These are phyloP conservation scores for Hibiscus trionum DNA, from an alignment of 345 rosid genomes.

Conservation along the genomic window DNA sequence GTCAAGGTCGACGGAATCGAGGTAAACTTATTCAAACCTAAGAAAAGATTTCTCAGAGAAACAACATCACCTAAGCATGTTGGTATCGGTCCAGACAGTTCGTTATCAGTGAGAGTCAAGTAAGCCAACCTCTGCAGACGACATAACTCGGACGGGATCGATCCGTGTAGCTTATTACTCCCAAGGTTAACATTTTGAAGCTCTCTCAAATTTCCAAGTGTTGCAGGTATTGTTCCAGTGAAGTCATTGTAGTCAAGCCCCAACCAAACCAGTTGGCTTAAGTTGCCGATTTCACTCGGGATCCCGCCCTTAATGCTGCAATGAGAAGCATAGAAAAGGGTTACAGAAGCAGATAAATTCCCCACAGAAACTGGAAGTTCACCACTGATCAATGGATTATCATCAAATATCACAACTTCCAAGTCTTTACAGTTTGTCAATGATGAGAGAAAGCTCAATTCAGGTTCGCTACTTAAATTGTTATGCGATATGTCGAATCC, in stretches of 20 bases:
- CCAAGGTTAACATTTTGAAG: slow-evolving; percentile 8
- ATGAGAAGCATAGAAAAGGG: background rate
- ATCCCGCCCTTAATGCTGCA: background rate
- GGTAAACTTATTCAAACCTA: slow-evolving; percentile 12
- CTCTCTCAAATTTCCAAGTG: slow-evolving; percentile 7
- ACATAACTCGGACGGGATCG: slow-evolving; percentile 8
- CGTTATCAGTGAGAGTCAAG: background rate
- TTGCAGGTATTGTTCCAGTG: slow-evolving; percentile 5
- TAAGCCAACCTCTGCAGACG: background rate
- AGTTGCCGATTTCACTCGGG: background rate
- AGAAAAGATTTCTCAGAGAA: background rate
- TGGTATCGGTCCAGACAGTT: slow-evolving; percentile 5
- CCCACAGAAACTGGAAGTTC: background rate
- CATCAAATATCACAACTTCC: background rate
- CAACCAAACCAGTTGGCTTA: background rate
- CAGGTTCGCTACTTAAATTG: background rate
- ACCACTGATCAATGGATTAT: slow-evolving; percentile 1
- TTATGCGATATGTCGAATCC: background rate
- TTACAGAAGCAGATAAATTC: background rate
- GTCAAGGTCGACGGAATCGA: slow-evolving; percentile 18
- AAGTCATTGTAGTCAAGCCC: slow-evolving; percentile 6
- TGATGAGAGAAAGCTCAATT: background rate
- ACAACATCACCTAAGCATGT: slow-evolving; percentile 6
- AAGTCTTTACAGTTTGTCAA: background rate
- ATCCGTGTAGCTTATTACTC: background rate